Base-by-base conservation (phyloP, 1,139 yeast species). In the Saccharomyces hybrid region DNA sequence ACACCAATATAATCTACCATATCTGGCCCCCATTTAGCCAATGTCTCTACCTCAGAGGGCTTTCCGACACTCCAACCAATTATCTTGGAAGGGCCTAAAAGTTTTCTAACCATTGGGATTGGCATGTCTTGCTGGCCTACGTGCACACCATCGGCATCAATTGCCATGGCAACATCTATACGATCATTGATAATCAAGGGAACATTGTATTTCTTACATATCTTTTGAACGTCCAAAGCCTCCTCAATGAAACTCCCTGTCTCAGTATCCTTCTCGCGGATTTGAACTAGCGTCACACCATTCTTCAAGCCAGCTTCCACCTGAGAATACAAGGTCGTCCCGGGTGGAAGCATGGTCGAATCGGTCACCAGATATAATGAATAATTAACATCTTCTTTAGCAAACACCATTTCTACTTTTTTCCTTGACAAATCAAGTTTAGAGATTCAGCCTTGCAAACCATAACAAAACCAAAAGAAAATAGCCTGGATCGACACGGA, bases 51-150 rank as follows among this genome's bases (percentile, higher is more conserved):
- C 65, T 89, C 95, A 3, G 75, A 74, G 0, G 75, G 75, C 47
- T 74, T 75, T 5, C 85, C 81, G 47, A 88, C 87, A 46, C 93
- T 83, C 53, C 91, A 84, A 1, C 98, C 98, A 48, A 91, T 68
- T 56, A 91, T 84, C 71, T 85, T 88, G 56, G 80, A 75, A 0
- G 83, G 79, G 0, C 96, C 96, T 25, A 91, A 70, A 46, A 88
- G 64, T 61, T 74, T 67, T 46, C 97, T 71, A 0, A 82, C 95
- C 28, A 76, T 60, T 1, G 70, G 68, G 2, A 85, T 85, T n/a
- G 75, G 76, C 88, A 91, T 87, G 66, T 91, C 98, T 55, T 85
- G 93, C 68, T 90, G 97, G 1, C 98, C 98, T 20, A 91, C 89
- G 72, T 91, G 98, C 14, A 91, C 85, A 38, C 96, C 96, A 56